Base-by-base conservation (phyloP, 305 asterid genomes). In the Fraxinus albicans region DNA sequence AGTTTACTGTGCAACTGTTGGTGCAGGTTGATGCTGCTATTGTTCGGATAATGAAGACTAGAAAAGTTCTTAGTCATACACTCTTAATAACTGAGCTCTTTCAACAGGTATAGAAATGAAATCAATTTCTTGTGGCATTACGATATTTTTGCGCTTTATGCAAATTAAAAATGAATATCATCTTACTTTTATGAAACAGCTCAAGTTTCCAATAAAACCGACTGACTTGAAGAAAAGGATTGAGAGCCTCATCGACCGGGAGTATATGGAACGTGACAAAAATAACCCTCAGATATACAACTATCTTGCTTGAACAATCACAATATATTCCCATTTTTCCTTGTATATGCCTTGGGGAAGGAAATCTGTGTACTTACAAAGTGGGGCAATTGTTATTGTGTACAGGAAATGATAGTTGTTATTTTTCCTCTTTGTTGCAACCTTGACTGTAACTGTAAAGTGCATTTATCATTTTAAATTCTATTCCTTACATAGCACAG, bases 171-270 rank as follows among this genome's bases (percentile, higher is more conserved):
- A 58, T 73, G 82, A 76, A 8, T 77, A 7, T 21, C 3, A 38
- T 21, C 27, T 80, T 82, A 25, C 79, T 60, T 84, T 81, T 78
- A 47, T 47, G 79, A 53, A 82, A 84, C 98, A 97, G 98, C 96
- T 95, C 83, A 93, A 95, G 87, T 95, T 97, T 80, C 99, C 98
- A 2, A 94, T 95, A 86, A 97, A 95, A 87, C 99, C 98, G 33
- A 94, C 95, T 0, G 98, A 97, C 86, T 85, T 97, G 93, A 97
- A 97, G 98, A 97, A 97, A 85, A 88, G 99, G 89, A 95, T 97
- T 78, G 99, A 95, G 86, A 94, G 98, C 88, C 96, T 97, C 80
- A 97, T 97, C 69, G 98, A 97, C 84, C 85, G 99, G 86, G 99
- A 96, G 87, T 96, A 92, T 80, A 85, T 96, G 83, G 99, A 95